Evolutionary conservation across 2,329 filamentous ascomycete species (phyloP), one percentile per base, ranked within the genome.

Genomic region (Ophiocordyceps camponoti-leonardi): DNA sequence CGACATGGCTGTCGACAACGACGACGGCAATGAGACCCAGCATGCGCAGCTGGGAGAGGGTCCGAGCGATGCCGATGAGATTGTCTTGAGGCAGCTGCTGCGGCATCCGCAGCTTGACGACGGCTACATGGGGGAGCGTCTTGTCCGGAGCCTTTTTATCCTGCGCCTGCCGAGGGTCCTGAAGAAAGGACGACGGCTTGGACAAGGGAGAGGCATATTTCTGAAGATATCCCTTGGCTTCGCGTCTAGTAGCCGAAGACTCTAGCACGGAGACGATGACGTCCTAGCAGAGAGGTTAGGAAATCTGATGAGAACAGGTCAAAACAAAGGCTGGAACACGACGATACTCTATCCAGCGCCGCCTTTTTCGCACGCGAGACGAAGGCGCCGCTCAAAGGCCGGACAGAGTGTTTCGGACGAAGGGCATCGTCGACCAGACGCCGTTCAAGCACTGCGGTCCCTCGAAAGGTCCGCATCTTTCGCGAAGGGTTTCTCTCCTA

Each of bases 141-240:
- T 45, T 26, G 6, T 18, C 54, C 37, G 56, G 50, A 5, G 52
- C 31, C 28, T 47, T 44, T 18, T 19, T 28, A 13, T 45, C 13
- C 16, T 52, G 46, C 31, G 51, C 46, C 11, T 49, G 45, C 35
- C 47, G 47, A 13, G 49, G 46, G n/a, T 62, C 58, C 49, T 67
- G 59, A 41, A 64, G 54, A 45, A 65, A 64, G 45, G 65, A 58
- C 46, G 52, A 55, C 48, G 46, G 45, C 46, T 50, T 50, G 54
- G 46, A 43, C 20, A 20, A 14, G 48, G 44, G 52, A 54, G 52
- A 56, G 51, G 53, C 80, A 60, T 95, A 94, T 49, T 86, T 88
- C 53, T 92, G 83, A 16, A 98, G 72, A 58, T 95, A 98, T 35
- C 85, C 80, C 62, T 84, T 88, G 43, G 88, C 87, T 66, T 98